Percentiles rank a stretch among this genome's conserved stretches.
phyloP scores from a whole-genome alignment of 2,329 filamentous ascomycete species.

The Cordyceps pruinosa region DNA sequence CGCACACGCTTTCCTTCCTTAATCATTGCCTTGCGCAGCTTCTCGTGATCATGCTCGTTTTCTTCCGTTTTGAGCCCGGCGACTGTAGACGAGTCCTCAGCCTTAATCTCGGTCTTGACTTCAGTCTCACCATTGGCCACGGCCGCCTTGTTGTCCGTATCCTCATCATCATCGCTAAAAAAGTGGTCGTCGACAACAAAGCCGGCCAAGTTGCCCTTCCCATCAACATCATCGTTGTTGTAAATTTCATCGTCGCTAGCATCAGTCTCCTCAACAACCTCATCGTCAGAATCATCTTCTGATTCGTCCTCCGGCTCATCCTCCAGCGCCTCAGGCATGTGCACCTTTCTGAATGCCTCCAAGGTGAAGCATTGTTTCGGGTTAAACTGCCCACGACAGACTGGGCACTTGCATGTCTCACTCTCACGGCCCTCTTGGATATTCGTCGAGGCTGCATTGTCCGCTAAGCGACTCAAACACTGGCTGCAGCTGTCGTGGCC shows the following conservation, averaged over 20 bases:
- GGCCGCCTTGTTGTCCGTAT: constrained; percentile 24
- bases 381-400: constrained; percentile 63
- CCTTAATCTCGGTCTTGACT: constrained; percentile 17
- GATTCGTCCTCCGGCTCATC: constrained; percentile 24
- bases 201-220: constrained; percentile 30
- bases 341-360: constrained; percentile 63
- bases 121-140: constrained; percentile 15
- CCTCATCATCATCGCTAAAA: constrained; percentile 26
- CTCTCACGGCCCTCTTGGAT: constrained; percentile 55
- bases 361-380: constrained; percentile 67
- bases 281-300: constrained; percentile 23
- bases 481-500: constrained; percentile 74
- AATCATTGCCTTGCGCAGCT: constrained; percentile 13
- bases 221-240: constrained; percentile 23
- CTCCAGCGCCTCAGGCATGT: constrained; percentile 50
- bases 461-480: constrained; percentile 64
- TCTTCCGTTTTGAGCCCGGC: constrained; percentile 16
- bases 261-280: neutral
- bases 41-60: constrained; percentile 22
- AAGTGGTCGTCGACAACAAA: constrained; percentile 26
- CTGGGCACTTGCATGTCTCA: constrained; percentile 59
- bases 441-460: constrained; percentile 47
- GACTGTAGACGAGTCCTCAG: neutral
- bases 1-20: constrained; percentile 3
- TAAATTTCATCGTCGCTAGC: constrained; percentile 25